Base-by-base conservation (phyloP, 768 basidiomycete species). In the Stropharia rugosoannulata region DNA sequence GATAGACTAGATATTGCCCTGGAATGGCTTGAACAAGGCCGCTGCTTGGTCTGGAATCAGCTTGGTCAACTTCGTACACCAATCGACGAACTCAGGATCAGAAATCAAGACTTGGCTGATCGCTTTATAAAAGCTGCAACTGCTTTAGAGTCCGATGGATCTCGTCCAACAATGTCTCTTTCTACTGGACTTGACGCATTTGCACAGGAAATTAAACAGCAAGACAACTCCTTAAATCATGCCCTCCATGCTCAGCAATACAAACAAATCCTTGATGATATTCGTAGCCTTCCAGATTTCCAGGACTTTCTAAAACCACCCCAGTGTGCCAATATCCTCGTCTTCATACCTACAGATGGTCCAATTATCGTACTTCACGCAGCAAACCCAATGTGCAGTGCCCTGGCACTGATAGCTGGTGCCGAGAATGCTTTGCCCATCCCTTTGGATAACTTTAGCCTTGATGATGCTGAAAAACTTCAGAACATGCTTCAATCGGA, bases 11-110 rank as follows among this genome's bases (percentile, higher is more conserved):
- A 60, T 38, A 44, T 38, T 32, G 67, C 67, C 3, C 25, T 69
- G 7, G 64, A 68, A 55, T 65, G 68, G 61, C 45, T 68, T 44
- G 69, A 71, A 44, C 63, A 69, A 42, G 65, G 68, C 3, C 65
- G 65, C 2, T 63, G 61, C 10, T 51, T 66, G 10, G 61, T 66
- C 4, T 70, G 69, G 69, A 60, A 57, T 19, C 64, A 70, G 43
- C 35, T 67, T 5, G 49, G 61, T 19, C 56, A 64, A 25, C 64
- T 68, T 10, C 63, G 64, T 6, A 60, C 64, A 9, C 62, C 69
- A 6, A 38, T 68, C 3, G 67, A 70, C 44, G 4, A n/a, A n/a
- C n/a, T n/a, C n/a, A n/a, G n/a, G n/a, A n/a, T n/a, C n/a, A n/a
- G n/a, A n/a, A 59, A 58, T 42, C 52, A 54, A 10, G 5, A 25